A percentile compares a stretch with the other conserved stretches of the same genome.
Evolutionary conservation across 1,284 basidiomycete species (phyloP).

Genomic region (Apiotrichum sp.): DNA sequence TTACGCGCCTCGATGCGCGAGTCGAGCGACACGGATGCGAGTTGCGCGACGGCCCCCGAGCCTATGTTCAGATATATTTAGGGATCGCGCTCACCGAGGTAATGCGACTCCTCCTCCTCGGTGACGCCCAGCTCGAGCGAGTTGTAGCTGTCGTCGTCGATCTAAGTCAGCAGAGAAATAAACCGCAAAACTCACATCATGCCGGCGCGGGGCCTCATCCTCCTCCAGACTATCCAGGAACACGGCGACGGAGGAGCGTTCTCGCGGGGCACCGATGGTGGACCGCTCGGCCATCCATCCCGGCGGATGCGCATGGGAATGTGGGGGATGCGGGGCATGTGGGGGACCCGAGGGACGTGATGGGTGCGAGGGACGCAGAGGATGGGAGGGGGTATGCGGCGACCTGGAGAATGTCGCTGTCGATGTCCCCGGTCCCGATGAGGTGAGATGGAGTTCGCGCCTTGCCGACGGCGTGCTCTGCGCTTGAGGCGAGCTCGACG

Average conservation of each 20-base stretch:
- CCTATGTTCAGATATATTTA: constrained; percentile 3
- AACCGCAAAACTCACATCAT: not conserved
- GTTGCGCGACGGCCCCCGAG: constrained; percentile 16
- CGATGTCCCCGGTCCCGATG: too few species aligned
- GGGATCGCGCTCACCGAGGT: constrained; percentile 12
- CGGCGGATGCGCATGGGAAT: not conserved
- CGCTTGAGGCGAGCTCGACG: not conserved
- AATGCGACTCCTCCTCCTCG: constrained; percentile 22
- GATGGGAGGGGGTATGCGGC: too few species aligned
- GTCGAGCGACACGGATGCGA: constrained; percentile 13
- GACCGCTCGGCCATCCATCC: constrained; percentile 10
- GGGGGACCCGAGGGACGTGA: too few species aligned
- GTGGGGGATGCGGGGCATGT: not conserved
- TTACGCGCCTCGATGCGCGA: constrained; percentile 8
- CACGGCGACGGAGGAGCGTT: constrained; percentile 1
- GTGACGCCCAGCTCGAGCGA: constrained; percentile 20
- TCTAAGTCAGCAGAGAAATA: not conserved
- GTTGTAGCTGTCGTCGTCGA: constrained; percentile 8
- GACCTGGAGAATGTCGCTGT: too few species aligned
- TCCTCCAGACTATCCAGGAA: constrained; percentile 16
- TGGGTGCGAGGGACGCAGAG: too few species aligned
- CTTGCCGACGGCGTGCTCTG: not conserved
- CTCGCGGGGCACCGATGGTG: not conserved
- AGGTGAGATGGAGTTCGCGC: too few species aligned
- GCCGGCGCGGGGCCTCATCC: not conserved